phyloP scores from a whole-genome alignment of 345 rosid species.

The Syzygium oleosum region DNA sequence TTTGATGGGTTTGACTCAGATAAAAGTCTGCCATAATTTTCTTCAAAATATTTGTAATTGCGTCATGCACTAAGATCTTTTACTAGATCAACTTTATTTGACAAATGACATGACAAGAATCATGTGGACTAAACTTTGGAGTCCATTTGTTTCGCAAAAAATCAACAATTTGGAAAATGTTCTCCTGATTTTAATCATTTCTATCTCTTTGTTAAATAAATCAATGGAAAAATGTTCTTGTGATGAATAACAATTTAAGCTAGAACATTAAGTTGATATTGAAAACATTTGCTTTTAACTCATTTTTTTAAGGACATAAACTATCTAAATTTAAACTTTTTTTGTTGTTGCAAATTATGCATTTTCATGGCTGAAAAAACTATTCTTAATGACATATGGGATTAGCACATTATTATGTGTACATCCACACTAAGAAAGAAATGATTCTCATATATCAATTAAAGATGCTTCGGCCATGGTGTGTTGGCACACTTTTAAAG shows the following conservation, averaged over 20 bases:
- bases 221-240: neutral
- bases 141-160: neutral
- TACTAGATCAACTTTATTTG: neutral
- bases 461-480: neutral
- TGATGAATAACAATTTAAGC: neutral
- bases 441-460: neutral
- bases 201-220: neutral
- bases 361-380: neutral
- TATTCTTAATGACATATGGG: too few species aligned
- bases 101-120: neutral
- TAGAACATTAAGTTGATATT: neutral
- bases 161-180: neutral
- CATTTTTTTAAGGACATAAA: neutral
- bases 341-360: neutral
- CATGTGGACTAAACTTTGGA: neutral
- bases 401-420: too few species aligned
- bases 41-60: neutral
- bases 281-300: neutral
- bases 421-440: too few species aligned
- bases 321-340: neutral
- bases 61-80: neutral
- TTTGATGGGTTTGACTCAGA: neutral
- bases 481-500: neutral
- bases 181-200: neutral
- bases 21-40: neutral